Conservation (phyloP, 192 early-diverging fungal species). For the Spizellomyces punctatus region DNA sequence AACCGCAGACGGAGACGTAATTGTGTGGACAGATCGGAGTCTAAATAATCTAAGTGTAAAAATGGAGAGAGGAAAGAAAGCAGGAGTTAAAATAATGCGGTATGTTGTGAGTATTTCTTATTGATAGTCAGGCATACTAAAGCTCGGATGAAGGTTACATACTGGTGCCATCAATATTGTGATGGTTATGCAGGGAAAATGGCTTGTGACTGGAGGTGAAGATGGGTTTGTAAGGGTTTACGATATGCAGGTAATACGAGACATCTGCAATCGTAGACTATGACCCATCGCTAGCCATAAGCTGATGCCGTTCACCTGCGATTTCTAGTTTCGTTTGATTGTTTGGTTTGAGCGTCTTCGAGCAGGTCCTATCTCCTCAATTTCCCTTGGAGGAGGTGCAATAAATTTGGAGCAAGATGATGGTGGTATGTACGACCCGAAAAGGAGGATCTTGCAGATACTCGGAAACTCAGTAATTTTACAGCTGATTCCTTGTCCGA, state of each 20-base stretch:
- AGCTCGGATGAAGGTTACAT: constrained; percentile 42
- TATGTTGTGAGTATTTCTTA: constrained; percentile 10
- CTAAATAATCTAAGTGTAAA: constrained; percentile 52
- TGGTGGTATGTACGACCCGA: neutral
- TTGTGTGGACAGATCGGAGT: constrained; percentile 50
- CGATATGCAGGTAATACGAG: constrained; percentile 50
- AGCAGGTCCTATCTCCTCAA: constrained; percentile 47
- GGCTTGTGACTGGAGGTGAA: constrained; percentile 57
- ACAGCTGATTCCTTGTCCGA: constrained; percentile 19
- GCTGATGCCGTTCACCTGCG: constrained; percentile 1
- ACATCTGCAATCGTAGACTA: neutral
- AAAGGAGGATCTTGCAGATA: neutral
- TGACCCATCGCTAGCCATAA: neutral
- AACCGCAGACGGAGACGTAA: constrained; percentile 53
- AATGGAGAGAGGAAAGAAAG: constrained; percentile 50
- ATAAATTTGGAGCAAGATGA: neutral
- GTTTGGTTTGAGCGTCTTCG: constrained; percentile 52
- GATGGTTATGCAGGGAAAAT: constrained; percentile 40
- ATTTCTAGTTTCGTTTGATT: constrained; percentile 46
- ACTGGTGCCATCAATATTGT: constrained; percentile 46
- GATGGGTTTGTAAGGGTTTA: constrained; percentile 58
- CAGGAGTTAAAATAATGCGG: constrained; percentile 56
- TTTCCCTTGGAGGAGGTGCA: constrained; percentile 27
- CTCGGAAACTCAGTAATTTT: too few species aligned
- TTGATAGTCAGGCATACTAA: neutral